These are phyloP conservation scores for Malassezia globosa DNA, from an alignment of 1,284 basidiomycete genomes.

Conservation along the genomic window DNA sequence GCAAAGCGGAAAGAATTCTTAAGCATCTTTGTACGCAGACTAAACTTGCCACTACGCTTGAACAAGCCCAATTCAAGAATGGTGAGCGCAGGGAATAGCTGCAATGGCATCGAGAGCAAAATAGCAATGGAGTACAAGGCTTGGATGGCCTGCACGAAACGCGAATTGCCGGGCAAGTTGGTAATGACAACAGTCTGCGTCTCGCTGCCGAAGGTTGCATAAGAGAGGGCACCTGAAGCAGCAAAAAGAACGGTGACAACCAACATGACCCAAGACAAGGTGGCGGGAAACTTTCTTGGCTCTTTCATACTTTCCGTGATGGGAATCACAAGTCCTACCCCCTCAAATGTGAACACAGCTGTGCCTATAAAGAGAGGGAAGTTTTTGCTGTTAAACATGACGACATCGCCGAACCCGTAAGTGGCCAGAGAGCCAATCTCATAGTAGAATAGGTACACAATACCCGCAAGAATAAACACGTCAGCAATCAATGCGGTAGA, in stretches of 20 bases:
- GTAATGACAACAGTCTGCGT: slow-evolving; percentile 89
- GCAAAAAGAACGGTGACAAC: slow-evolving; percentile 69
- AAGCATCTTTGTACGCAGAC: slow-evolving; percentile 64
- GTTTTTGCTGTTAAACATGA: slow-evolving; percentile 73
- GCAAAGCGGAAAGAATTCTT: slow-evolving; percentile 81
- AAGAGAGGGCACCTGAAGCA: slow-evolving; percentile 75
- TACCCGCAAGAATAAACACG: slow-evolving; percentile 80
- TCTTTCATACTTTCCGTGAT: slow-evolving; percentile 88
- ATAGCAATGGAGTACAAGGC: slow-evolving; percentile 59
- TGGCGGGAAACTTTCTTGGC: slow-evolving; percentile 79
- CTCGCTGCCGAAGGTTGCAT: slow-evolving; percentile 74
- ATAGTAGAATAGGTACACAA: slow-evolving; percentile 48
- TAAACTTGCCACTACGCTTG: slow-evolving; percentile 66
- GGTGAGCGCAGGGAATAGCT: slow-evolving; percentile 85
- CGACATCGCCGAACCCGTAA: slow-evolving; percentile 56
- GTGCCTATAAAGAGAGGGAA: slow-evolving; percentile 91
- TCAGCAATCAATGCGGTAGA: slow-evolving; percentile 86
- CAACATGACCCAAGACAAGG: slow-evolving; percentile 80
- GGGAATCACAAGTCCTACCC: slow-evolving; percentile 89
- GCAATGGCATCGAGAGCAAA: slow-evolving; percentile 76
- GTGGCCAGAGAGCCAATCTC: slow-evolving; percentile 32
- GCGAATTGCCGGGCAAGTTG: slow-evolving; percentile 74
- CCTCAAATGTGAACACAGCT: slow-evolving; percentile 96
- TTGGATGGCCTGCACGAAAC: slow-evolving; percentile 75
- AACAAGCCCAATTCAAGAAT: slow-evolving; percentile 98